Base-by-base conservation (phyloP, 441 rosid genomes). In the Adansonia rubrostipa region DNA sequence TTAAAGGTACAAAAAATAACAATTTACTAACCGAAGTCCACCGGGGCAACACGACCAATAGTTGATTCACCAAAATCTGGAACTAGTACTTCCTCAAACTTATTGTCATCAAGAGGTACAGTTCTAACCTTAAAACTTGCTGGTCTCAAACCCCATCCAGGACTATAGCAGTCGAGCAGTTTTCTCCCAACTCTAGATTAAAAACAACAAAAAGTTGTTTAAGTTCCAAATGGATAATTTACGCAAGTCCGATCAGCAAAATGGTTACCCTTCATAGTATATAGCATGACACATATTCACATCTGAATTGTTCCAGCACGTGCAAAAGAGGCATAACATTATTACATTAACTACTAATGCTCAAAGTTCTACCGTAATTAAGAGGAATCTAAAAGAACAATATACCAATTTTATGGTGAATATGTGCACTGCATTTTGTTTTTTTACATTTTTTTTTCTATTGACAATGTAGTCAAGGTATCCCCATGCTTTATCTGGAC, bases 21-120 rank as follows among this genome's bases (percentile, higher is more conserved):
- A 83, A 66, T 66, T 7, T 56, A 86, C 92, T 74, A 53, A 95
- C 97, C 98, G 76, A 97, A 95, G 89, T 93, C 97, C 70, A 95
- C 97, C 0, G 97, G 99, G 14, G 99, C 99, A 74, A 95, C 99
- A 78, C 97, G 97, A 40, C 99, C 99, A 75, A 95, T 95, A 58
- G 99, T 97, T 74, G 97, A 88, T 90, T 93, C 99, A 17, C 99
- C 99, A 78, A 95, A 95, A 85, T 95, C 97, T 8, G 99, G 99
- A 87, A 92, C 97, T 9, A 95, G 81, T 81, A 92, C 93, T 80
- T 95, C 99, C 89, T 95, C 97, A 19, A 71, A 71, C 80, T 86
- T 92, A 74, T 86, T 85, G 40, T 84, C 92, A 85, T 88, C 94
- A 9, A 91, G 90, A 28, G 91, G 90, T 77, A 92, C 96, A 3